These are phyloP conservation scores for Kazachstania taianensis DNA, from an alignment of 805 yeast genomes.

Conservation along the genomic window DNA sequence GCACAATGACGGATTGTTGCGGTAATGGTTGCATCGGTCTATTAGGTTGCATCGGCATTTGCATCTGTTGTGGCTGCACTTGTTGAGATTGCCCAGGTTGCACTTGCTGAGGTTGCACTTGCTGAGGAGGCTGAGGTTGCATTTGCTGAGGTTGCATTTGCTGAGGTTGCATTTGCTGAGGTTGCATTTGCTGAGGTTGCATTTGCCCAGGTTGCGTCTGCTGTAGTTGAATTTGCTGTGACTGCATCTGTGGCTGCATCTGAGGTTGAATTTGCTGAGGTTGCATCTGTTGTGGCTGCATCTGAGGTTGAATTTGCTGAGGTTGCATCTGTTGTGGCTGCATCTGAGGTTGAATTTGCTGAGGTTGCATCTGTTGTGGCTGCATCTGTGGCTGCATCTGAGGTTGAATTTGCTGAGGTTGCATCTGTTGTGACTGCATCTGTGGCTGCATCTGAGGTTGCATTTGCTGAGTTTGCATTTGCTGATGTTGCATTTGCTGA, in stretches of 20 bases:
- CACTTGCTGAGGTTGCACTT: slow-evolving; percentile 6
- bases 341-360: slow-evolving; percentile 7
- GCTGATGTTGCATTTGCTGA: slow-evolving; percentile 5
- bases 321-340: slow-evolving; percentile 3
- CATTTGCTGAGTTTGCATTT: slow-evolving; percentile 4
- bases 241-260: slow-evolving; percentile 6
- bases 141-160: slow-evolving; percentile 5
- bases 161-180: slow-evolving; percentile 6
- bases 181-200: slow-evolving; percentile 8
- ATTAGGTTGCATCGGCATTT: slow-evolving; percentile 3
- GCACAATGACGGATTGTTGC: slow-evolving; percentile 7
- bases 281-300: slow-evolving; percentile 1
- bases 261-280: slow-evolving; percentile 8
- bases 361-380: slow-evolving; percentile 6
- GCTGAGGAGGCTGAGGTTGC: slow-evolving; percentile 1
- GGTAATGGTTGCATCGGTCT: slow-evolving; percentile 6
- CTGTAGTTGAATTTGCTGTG: slow-evolving; percentile 9
- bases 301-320: slow-evolving; percentile 8
- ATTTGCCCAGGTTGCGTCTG: slow-evolving; percentile 6
- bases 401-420: not conserved
- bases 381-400: slow-evolving; percentile 5
- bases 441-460: slow-evolving; percentile 1
- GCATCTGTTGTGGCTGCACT: slow-evolving; percentile 7
- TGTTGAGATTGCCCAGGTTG: slow-evolving; percentile 6
- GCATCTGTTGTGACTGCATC: slow-evolving; percentile 6